Percentiles rank a stretch among this genome's conserved stretches.
Evolutionary conservation across 768 basidiomycete species (phyloP).

Genomic region (Hygrophorus russula): DNA sequence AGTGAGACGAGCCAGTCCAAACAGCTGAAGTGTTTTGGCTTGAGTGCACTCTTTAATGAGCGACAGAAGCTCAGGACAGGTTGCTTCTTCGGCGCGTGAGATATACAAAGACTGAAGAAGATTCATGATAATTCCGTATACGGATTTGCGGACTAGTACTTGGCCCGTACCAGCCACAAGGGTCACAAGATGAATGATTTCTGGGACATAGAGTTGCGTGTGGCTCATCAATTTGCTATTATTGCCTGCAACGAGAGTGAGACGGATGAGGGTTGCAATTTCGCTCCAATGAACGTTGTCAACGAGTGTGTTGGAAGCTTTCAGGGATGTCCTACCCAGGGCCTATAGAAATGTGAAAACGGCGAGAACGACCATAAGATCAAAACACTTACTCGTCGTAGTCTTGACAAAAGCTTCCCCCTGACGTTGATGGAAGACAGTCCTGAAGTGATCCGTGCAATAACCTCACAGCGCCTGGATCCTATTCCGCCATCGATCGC

Average conservation of each 20-base stretch:
- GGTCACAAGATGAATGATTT: conserved; percentile 70
- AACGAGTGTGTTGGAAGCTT: conserved; percentile 47
- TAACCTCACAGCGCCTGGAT: conserved; percentile 61
- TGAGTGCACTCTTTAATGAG: conserved; percentile 52
- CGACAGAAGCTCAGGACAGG: conserved; percentile 45
- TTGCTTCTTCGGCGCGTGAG: conserved; percentile 46
- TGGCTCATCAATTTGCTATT: conserved; percentile 51
- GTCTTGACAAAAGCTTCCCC: conserved; percentile 63
- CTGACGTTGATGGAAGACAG: conserved; percentile 70
- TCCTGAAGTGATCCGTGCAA: conserved; percentile 62
- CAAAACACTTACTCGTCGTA: conserved; percentile 52
- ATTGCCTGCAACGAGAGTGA: conserved; percentile 64
- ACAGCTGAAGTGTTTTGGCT: conserved; percentile 49
- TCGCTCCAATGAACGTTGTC: conserved; percentile 75
- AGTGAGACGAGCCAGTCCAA: conserved; percentile 58
- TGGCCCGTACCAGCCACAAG: conserved; percentile 71
- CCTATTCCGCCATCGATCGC: conserved; percentile 80
- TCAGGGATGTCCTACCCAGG: conserved; percentile 60
- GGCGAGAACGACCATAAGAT: not conserved
- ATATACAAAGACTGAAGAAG: conserved; percentile 68
- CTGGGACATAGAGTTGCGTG: conserved; percentile 73
- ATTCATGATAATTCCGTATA: conserved; percentile 76
- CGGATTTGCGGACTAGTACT: conserved; percentile 61
- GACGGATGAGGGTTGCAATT: conserved; percentile 67
- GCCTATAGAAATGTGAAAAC: conserved; percentile 28